Base-by-base conservation (phyloP, 345 rosid genomes). In the Arabidopsis suecica region DNA sequence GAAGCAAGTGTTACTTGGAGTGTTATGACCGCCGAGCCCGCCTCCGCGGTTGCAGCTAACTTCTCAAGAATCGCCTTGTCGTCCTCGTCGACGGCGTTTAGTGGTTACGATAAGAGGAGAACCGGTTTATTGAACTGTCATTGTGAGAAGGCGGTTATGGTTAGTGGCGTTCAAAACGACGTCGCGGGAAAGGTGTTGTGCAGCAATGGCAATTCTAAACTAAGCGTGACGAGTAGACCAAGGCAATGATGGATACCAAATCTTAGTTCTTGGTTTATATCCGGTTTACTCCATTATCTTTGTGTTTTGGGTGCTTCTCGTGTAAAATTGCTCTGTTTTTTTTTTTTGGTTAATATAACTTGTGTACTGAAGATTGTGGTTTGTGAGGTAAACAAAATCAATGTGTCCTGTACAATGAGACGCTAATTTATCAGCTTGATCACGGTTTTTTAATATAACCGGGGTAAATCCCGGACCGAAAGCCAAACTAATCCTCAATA, bases 1-100 rank as follows among this genome's bases (percentile, higher is more conserved):
- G 99, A 95, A 70, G 93, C 87, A 1, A 95, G 97, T 84, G 83
- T 92, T 2, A 88, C 88, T 14, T 92, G 99, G 97, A 95, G 97
- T 60, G 97, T 95, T 38, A 86, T 89, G 0, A 90, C 97, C 1
- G 97, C 99, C 0, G 96, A 94, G 18, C 73, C 77, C 4, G 78
- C 55, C 9, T 40, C 72, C 14, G 88, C 48, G 80, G 79, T 88
- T 36, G 72, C 65, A 18, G 47, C 88, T 13, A 86, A 80, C 54
- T 87, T 81, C 58, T 85, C 97, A 0, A 83, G 86, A 10, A 73
- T 85, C 0, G 86, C 84, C 5, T 81, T 91, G 70, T 61, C 77
- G 12, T 28, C 18, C 45, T 32, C 76, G 37, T 1, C 65, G 3
- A 12, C 40, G 6, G 72, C 34, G 33, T 62, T 56, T 9, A 60